phyloP scores from a whole-genome alignment of 768 basidiomycete species.

The Rhizopogon rudus region DNA sequence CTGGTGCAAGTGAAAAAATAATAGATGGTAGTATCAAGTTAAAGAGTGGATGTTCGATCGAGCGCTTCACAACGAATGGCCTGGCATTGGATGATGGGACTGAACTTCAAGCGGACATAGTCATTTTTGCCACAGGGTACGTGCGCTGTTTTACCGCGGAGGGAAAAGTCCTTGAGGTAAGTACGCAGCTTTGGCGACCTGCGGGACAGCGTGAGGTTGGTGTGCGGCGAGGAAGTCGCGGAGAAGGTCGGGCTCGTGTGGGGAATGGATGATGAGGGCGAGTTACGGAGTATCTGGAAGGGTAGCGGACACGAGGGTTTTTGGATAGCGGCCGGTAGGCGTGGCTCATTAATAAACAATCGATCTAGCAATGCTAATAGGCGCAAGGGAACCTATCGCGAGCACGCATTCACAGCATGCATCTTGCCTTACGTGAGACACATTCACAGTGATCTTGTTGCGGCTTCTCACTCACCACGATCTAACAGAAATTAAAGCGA shows the following conservation, averaged over 20 bases:
- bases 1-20: conserved; percentile 40
- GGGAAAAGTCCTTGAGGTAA: background rate
- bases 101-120: conserved; percentile 20
- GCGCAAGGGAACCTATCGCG: conserved; percentile 15
- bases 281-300: conserved; percentile 40
- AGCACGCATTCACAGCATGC: conserved; percentile 23
- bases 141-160: background rate
- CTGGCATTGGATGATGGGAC: conserved; percentile 25
- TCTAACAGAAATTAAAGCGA: conserved; percentile 24
- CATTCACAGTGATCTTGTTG: background rate
- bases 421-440: conserved; percentile 24
- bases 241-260: conserved; percentile 48
- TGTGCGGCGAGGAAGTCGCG: conserved; percentile 44
- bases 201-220: conserved; percentile 30
- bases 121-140: conserved; percentile 31
- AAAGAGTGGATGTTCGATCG: conserved; percentile 31
- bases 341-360: background rate
- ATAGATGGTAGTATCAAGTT: conserved; percentile 47
- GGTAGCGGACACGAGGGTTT: conserved; percentile 31
- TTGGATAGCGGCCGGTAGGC: conserved; percentile 23
- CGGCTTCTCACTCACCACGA: background rate
- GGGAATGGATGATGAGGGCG: conserved; percentile 65
- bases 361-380: background rate
- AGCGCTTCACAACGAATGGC: conserved; percentile 22
- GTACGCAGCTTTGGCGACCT: conserved; percentile 40